These are phyloP conservation scores for Ophiostoma fasciatum DNA, from an alignment of 2,329 filamentous ascomycete species.

Conservation along the genomic window DNA sequence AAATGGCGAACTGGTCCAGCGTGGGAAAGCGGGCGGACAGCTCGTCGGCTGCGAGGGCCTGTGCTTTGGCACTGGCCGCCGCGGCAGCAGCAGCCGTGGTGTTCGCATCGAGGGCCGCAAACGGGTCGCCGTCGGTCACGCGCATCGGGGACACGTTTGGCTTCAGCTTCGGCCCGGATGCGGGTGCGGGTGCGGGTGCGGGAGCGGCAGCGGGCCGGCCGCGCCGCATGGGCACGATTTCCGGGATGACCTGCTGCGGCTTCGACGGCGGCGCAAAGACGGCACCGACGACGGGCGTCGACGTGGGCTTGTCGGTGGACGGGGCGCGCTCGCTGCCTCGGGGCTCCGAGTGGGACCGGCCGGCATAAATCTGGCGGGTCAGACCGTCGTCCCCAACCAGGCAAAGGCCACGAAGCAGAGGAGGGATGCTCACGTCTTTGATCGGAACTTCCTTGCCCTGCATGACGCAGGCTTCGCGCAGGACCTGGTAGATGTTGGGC, in stretches of 20 bases:
- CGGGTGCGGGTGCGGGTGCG: constrained; percentile 12
- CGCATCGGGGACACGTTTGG: constrained; percentile 59
- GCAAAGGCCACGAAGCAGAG: neutral
- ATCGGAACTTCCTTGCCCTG: constrained; percentile 75
- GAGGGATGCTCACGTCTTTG: constrained; percentile 53
- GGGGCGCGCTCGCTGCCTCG: constrained; percentile 36
- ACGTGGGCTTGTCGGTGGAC: constrained; percentile 33
- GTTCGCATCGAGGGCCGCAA: constrained; percentile 71
- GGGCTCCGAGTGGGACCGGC: constrained; percentile 47
- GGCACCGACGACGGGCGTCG: constrained; percentile 57
- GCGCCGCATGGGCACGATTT: constrained; percentile 86
- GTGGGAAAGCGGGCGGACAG: constrained; percentile 76
- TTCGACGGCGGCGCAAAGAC: constrained; percentile 64
- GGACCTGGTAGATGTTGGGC: constrained; percentile 88
- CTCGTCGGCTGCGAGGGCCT: too few relatives aligned
- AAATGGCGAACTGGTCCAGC: constrained; percentile 79
- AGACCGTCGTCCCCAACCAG: neutral
- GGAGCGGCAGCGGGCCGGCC: constrained; percentile 48
- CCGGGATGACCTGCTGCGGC: constrained; percentile 60
- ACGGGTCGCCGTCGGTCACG: constrained; percentile 64
- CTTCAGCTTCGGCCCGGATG: constrained; percentile 27
- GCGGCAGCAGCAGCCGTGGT: constrained; percentile 30
- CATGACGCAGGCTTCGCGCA: constrained; percentile 79
- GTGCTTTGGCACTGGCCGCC: too few relatives aligned
- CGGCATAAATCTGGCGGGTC: constrained; percentile 52